Evolutionary conservation across 2,329 filamentous ascomycete species (phyloP).

Genomic region (Xylaria sp.): DNA sequence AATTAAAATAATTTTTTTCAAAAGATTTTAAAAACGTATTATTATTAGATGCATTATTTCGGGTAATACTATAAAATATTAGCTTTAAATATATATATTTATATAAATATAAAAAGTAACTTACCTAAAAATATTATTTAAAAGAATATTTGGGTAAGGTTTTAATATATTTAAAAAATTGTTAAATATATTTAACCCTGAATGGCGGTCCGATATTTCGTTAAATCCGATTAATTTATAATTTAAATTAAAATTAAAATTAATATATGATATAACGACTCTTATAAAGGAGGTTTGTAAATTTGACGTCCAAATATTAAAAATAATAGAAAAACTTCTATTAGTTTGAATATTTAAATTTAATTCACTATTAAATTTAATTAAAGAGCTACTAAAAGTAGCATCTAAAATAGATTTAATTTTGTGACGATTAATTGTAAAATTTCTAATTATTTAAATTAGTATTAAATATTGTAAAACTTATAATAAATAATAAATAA

Average conservation of each 20-base stretch:
- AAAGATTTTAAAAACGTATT: conserved; percentile 8
- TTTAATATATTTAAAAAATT: conserved; percentile 1
- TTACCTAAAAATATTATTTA: neutral
- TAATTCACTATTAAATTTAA: conserved; percentile 16
- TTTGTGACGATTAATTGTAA: neutral
- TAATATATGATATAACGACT: conserved; percentile 14
- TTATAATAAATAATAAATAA: neutral
- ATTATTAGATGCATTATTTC: neutral
- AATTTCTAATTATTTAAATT: neutral
- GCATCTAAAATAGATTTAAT: conserved; percentile 4
- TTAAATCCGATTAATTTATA: conserved; percentile 6
- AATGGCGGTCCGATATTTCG: neutral
- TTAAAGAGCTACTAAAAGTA: too few relatives aligned
- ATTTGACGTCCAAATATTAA: conserved; percentile 13
- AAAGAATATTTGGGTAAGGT: neutral
- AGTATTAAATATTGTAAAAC: conserved; percentile 4
- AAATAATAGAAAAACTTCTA: conserved; percentile 8
- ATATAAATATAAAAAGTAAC: neutral
- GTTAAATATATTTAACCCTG: neutral
- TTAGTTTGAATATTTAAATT: conserved; percentile 11
- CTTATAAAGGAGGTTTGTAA: neutral
- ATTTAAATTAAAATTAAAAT: conserved; percentile 10
- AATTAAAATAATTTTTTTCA: neutral
- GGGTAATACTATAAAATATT: neutral
- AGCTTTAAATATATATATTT: too few relatives aligned